Base-by-base conservation (phyloP, 2,329 filamentous ascomycete species). In the Monosporascus sp. region DNA sequence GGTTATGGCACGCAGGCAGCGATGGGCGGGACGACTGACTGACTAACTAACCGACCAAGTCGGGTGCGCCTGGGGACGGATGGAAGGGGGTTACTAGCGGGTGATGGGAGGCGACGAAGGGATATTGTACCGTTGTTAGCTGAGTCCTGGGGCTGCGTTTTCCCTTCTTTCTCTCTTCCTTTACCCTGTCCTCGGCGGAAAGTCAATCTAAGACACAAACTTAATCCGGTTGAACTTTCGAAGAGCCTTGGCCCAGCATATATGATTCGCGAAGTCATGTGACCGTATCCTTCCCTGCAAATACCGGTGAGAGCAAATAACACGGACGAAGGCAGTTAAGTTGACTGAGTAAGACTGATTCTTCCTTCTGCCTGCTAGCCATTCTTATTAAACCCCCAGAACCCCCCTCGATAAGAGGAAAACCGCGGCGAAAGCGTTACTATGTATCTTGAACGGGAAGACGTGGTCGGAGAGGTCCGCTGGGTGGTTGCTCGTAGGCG, bases 1-100 rank as follows among this genome's bases (percentile, higher is more conserved):
- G 18, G 20, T 41, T 51, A 48, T 49, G 49, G 46, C 48, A 49
- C 18, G 37, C 50, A 54, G 51, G 59, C 51, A 52, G 49, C 48
- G 54, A 48, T 50, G 43, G 43, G 43, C 17, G 22, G 43, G 7
- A 17, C n/a, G 15, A 46, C 22, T 31, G 24, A 11, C 25, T 45
- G 43, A 20, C 25, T 46, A 6, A 20, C 25, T 45, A 14, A 20
- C 25, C 31, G 24, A 20, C 25, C 31, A 17, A 24, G 11, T 46
- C 8, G 24, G 38, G 17, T 8, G 17, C 17, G 11, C 9, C 18
- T 41, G 38, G 17, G 17, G 6, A 20, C 17, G 38, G 1, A 41
- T 50, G 53, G 46, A 14, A 41, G 47, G 45, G 45, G 38, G 36
- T 36, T 36, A 53, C 35, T 7, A 46, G 43, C 45, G 43, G 43